phyloP scores from a whole-genome alignment of 2,329 filamentous ascomycete species.

The Botryotinia narcissicola region DNA sequence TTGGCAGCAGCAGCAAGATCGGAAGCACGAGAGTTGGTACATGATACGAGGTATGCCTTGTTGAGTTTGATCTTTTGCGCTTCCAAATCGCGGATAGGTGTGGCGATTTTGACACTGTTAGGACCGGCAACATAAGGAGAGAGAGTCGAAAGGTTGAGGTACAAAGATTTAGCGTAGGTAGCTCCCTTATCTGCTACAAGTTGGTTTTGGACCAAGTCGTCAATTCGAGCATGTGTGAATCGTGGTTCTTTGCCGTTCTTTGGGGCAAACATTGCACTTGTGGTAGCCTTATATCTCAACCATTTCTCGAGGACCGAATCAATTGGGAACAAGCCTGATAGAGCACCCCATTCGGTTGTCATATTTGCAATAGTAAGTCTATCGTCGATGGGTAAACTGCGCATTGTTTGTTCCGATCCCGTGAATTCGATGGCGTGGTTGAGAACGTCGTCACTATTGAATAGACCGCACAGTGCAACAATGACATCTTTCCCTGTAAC shows the following conservation, averaged over 20 bases:
- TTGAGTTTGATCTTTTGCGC: constrained; percentile 72
- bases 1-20: constrained; percentile 79
- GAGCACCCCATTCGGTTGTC: constrained; percentile 77
- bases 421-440: constrained; percentile 91
- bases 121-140: constrained; percentile 83
- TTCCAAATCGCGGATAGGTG: constrained; percentile 71
- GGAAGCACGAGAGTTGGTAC: constrained; percentile 80
- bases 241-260: constrained; percentile 49
- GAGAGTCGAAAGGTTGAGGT: constrained; percentile 77
- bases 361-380: constrained; percentile 76
- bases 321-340: constrained; percentile 75
- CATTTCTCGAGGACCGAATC: constrained; percentile 70
- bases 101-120: constrained; percentile 86
- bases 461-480: constrained; percentile 79
- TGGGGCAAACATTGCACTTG: constrained; percentile 58
- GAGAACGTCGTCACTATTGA: constrained; percentile 82
- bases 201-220: constrained; percentile 66
- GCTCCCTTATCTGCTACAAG: constrained; percentile 73
- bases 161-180: constrained; percentile 78
- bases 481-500: constrained; percentile 96
- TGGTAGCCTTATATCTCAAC: constrained; percentile 74
- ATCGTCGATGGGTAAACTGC: constrained; percentile 68
- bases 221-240: constrained; percentile 70
- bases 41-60: constrained; percentile 85
- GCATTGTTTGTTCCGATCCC: constrained; percentile 74